Evolutionary conservation across 257 asterid species (phyloP).

Genomic region (Petunia secreta): DNA sequence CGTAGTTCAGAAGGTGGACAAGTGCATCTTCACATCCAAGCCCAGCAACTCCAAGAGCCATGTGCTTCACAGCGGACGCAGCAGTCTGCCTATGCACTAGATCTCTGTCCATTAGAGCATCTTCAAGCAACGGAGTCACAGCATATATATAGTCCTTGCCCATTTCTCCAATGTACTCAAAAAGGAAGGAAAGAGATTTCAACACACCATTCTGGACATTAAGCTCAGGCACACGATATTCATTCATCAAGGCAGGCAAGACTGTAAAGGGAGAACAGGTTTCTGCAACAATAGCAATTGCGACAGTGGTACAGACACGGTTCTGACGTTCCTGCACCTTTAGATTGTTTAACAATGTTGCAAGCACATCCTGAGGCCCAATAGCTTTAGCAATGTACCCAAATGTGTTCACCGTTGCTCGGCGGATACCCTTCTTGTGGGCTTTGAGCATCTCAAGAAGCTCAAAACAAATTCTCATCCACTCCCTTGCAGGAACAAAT

Average conservation of each 20-base stretch:
- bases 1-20: conserved; percentile 75
- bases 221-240: conserved; percentile 88
- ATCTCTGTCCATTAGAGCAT: conserved; percentile 92
- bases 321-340: conserved; percentile 94
- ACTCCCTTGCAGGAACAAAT: conserved; percentile 90
- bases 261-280: conserved; percentile 91
- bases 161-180: conserved; percentile 92
- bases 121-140: conserved; percentile 86
- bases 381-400: conserved; percentile 92
- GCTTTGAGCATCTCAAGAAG: conserved; percentile 97
- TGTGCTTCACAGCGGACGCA: conserved; percentile 89
- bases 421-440: conserved; percentile 91
- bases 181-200: conserved; percentile 81
- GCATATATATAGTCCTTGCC: conserved; percentile 94
- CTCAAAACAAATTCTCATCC: conserved; percentile 97
- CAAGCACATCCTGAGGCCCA: conserved; percentile 90
- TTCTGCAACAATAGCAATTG: conserved; percentile 95
- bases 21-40: conserved; percentile 92
- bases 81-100: conserved; percentile 88
- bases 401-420: conserved; percentile 88
- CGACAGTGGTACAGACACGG: conserved; percentile 95
- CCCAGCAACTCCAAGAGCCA: conserved; percentile 92
- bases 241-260: conserved; percentile 87
- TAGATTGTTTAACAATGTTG: conserved; percentile 81
- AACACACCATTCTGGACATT: conserved; percentile 91